Percentiles rank a stretch among this genome's conserved stretches.
These are phyloP conservation scores for Colletotrichum camelliae DNA, from an alignment of 2,329 filamentous ascomycete genomes.

Conservation along the genomic window DNA sequence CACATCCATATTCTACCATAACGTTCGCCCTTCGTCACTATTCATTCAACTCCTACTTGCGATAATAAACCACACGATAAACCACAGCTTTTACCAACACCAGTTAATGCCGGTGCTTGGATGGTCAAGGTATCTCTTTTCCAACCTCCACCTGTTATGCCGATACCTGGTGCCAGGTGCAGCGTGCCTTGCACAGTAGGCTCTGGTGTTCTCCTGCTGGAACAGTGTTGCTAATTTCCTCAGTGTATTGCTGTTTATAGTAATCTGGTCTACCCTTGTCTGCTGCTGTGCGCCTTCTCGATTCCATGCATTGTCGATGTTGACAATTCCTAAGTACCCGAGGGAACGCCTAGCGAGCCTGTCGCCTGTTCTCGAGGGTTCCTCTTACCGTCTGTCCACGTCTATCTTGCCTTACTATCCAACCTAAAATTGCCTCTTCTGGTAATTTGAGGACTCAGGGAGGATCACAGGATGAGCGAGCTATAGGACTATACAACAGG, in stretches of 20 bases:
- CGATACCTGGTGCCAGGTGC: neutral
- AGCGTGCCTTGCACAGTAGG: neutral
- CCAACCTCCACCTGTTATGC: too few species aligned
- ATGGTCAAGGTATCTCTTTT: too few species aligned
- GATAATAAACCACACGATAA: too few species aligned
- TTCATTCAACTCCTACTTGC: too few species aligned
- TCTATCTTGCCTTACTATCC: too few species aligned
- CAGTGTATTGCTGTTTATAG: neutral
- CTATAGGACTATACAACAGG: neutral
- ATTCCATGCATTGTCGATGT: neutral
- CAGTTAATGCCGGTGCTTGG: too few species aligned
- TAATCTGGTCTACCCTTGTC: neutral
- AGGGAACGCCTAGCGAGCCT: neutral
- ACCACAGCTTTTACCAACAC: too few species aligned
- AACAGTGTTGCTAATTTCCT: neutral
- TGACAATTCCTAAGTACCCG: neutral
- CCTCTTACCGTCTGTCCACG: neutral
- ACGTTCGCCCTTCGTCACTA: too few species aligned
- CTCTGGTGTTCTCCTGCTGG: neutral
- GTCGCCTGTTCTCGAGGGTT: neutral
- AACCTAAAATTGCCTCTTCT: neutral
- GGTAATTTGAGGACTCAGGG: neutral
- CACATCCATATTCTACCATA: too few species aligned
- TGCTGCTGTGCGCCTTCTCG: neutral
- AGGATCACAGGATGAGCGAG: fast-evolving